These are phyloP conservation scores for Begonia masoniana DNA, from an alignment of 306 rosid genomes.

Conservation along the genomic window DNA sequence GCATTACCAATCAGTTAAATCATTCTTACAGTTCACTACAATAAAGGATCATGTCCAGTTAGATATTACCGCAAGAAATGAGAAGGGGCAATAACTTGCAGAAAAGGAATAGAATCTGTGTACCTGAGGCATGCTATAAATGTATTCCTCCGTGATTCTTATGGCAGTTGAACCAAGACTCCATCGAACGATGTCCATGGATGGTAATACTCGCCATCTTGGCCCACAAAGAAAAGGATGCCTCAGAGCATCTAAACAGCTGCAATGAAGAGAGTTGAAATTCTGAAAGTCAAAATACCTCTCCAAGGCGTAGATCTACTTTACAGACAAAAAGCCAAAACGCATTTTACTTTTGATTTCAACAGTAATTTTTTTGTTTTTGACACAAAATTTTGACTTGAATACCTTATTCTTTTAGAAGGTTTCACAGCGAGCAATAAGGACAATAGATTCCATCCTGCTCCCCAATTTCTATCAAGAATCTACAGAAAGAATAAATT, in stretches of 20 bases:
- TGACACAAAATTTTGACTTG: no score
- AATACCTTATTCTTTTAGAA: slow-evolving; percentile 69
- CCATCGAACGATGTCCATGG: slow-evolving; percentile 87
- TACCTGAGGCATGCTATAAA: slow-evolving; percentile 91
- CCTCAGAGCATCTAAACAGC: slow-evolving; percentile 94
- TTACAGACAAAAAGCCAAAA: no score
- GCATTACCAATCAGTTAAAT: no score
- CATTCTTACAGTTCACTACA: no score
- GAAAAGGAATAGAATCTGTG: slow-evolving; percentile 4
- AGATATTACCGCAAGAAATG: background rate
- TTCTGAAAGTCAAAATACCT: background rate
- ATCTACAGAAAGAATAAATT: slow-evolving; percentile 40
- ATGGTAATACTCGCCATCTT: slow-evolving; percentile 88
- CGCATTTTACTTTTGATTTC: no score
- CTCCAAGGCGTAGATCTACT: no score
- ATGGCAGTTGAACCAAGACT: slow-evolving; percentile 89
- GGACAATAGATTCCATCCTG: slow-evolving; percentile 95
- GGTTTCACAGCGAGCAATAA: slow-evolving; percentile 72
- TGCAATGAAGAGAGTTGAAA: slow-evolving; percentile 18
- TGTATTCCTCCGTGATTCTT: slow-evolving; percentile 85
- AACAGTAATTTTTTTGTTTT: no score
- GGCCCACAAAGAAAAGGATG: slow-evolving; percentile 99
- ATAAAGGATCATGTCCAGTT: no score
- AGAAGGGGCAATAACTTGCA: slow-evolving; percentile 1
- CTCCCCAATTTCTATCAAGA: slow-evolving; percentile 98